Percentiles rank a stretch among this genome's conserved stretches.
Evolutionary conservation across 2,329 filamentous ascomycete species (phyloP).

Genomic region (Penicillium polonicum): DNA sequence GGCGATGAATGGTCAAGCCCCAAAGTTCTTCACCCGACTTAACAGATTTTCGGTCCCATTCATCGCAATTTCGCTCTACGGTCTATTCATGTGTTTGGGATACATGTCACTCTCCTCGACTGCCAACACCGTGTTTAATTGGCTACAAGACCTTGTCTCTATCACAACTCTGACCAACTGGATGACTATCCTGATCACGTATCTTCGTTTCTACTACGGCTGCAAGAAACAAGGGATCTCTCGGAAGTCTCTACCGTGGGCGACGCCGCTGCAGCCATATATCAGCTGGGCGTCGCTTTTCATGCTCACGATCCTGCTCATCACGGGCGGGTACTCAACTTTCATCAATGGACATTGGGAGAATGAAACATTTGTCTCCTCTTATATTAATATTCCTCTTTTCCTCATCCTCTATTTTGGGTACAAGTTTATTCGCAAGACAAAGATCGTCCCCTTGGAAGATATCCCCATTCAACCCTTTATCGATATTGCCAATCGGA

Average conservation of each 20-base stretch:
- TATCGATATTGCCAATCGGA: background rate
- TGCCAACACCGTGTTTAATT: constrained; percentile 5
- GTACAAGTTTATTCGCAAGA: background rate
- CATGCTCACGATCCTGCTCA: background rate
- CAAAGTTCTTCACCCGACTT: constrained; percentile 7
- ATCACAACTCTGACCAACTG: constrained; percentile 3
- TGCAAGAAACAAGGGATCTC: background rate
- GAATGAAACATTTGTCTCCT: constrained; percentile 61
- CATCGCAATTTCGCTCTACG: constrained; percentile 1
- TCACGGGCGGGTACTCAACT: background rate
- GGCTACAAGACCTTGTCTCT: constrained; percentile 6
- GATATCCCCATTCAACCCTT: background rate
- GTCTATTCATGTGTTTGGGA: constrained; percentile 1
- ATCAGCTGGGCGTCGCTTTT: background rate
- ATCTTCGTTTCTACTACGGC: constrained; percentile 1
- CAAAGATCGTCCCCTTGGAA: background rate
- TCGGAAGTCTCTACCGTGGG: background rate
- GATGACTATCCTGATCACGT: background rate
- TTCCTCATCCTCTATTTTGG: constrained; percentile 35
- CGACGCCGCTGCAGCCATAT: constrained; percentile 1
- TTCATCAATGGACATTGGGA: constrained; percentile 18
- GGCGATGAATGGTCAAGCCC: constrained; percentile 7
- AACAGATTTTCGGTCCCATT: constrained; percentile 9
- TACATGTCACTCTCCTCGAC: constrained; percentile 5
- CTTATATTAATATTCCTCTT: constrained; percentile 58